Evolutionary conservation across 2,329 filamentous ascomycete species (phyloP).

Genomic region (Pseudogymnoascus sp.): DNA sequence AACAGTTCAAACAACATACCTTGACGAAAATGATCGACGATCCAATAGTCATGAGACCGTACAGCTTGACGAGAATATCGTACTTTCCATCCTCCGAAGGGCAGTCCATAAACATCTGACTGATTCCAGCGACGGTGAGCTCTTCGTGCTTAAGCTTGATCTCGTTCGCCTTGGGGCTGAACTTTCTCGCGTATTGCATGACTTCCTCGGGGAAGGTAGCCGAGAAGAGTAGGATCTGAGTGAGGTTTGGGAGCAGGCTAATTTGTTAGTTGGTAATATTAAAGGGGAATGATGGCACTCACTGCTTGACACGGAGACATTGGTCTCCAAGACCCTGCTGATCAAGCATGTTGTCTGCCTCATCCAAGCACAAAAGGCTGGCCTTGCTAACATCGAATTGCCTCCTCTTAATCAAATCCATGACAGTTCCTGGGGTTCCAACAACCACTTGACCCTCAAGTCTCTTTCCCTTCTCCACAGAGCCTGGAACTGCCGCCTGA

Average conservation of each 20-base stretch:
- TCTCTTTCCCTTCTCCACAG: constrained; percentile 59
- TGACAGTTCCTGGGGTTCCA: constrained; percentile 88
- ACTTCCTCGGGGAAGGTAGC: constrained; percentile 89
- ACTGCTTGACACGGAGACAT: constrained; percentile 84
- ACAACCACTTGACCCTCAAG: constrained; percentile 77
- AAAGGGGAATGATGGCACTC: constrained; percentile 31
- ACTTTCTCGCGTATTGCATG: constrained; percentile 72
- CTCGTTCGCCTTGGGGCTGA: constrained; percentile 78
- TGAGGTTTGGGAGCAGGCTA: constrained; percentile 56
- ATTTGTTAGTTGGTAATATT: constrained; percentile 15
- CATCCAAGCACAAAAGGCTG: constrained; percentile 83
- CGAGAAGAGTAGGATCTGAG: constrained; percentile 93
- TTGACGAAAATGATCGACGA: constrained; percentile 98
- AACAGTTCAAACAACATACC: constrained; percentile 43
- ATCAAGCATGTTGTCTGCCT: constrained; percentile 98
- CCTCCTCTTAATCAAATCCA: constrained; percentile 74
- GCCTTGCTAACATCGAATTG: constrained; percentile 67
- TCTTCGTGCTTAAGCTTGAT: constrained; percentile 86
- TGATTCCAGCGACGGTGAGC: constrained; percentile 93
- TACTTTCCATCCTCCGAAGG: constrained; percentile 78
- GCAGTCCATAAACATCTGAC: constrained; percentile 96
- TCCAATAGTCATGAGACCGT: constrained; percentile 91
- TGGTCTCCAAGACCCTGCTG: constrained; percentile 93
- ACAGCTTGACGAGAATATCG: constrained; percentile 80
- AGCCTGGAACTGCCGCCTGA: constrained; percentile 76